These are phyloP conservation scores for Aspergillus neoniger DNA, from an alignment of 2,329 filamentous ascomycete species.

Conservation along the genomic window DNA sequence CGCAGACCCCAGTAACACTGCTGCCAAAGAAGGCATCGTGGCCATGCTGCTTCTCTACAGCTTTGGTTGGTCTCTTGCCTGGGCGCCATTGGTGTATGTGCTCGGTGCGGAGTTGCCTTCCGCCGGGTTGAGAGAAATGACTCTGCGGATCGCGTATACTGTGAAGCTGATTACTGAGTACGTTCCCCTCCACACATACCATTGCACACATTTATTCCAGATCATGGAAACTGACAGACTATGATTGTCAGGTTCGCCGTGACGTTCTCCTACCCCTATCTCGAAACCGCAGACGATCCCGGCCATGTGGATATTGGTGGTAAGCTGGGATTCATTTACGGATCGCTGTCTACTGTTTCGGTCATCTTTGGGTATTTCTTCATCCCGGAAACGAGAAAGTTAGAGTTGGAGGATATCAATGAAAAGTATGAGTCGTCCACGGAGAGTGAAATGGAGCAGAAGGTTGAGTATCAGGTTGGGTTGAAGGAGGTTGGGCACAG, in stretches of 20 bases:
- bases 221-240: background rate
- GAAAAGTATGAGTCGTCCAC: background rate
- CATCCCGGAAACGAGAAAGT: background rate
- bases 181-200: background rate
- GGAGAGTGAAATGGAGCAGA: background rate
- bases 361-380: conserved; percentile 1
- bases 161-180: conserved; percentile 2
- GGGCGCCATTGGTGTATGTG: background rate
- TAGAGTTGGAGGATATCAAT: conserved; percentile 1
- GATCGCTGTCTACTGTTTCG: background rate
- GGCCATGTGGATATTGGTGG: background rate
- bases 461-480: background rate
- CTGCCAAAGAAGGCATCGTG: background rate
- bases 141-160: background rate
- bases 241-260: background rate
- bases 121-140: background rate
- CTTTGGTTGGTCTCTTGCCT: conserved; percentile 2
- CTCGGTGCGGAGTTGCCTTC: conserved; percentile 2
- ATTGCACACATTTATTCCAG: rapidly evolving
- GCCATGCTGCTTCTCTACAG: conserved; percentile 1
- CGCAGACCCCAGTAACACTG: background rate
- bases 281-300: background rate
- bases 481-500: background rate
- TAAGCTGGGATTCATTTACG: conserved; percentile 1
- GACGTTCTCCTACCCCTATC: background rate